Evolutionary conservation across 2,329 filamentous ascomycete species (phyloP).

Genomic region (Periconia digitata): DNA sequence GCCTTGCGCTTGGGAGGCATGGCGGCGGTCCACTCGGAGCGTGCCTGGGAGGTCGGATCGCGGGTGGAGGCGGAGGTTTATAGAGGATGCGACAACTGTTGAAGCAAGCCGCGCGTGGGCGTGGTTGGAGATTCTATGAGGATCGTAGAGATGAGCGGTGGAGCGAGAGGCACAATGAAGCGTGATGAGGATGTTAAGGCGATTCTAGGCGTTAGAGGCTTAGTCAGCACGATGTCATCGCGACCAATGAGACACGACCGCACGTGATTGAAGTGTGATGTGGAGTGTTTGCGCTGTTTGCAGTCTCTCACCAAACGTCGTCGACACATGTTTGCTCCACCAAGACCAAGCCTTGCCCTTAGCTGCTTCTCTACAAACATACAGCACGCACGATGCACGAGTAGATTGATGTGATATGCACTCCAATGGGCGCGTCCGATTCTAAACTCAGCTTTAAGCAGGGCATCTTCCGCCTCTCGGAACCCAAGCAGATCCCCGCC

Average conservation of each 20-base stretch:
- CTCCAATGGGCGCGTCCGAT: conserved; percentile 90
- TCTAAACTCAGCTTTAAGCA: conserved; percentile 99
- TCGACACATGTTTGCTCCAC: not conserved
- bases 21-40: conserved; percentile 3
- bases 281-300: conserved; percentile 20
- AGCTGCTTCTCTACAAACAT: not conserved
- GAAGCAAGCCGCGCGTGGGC: too few species aligned
- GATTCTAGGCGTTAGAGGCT: too few species aligned
- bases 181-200: conserved; percentile 1
- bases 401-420: conserved; percentile 31
- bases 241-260: not conserved
- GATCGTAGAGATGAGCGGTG: not conserved
- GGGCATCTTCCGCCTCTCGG: conserved; percentile 95
- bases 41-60: too few species aligned
- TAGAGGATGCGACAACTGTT: too few species aligned
- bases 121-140: too few species aligned
- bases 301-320: conserved; percentile 3
- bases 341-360: not conserved
- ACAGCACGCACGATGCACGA: conserved; percentile 6
- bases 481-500: conserved; percentile 81
- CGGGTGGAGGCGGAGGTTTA: too few species aligned
- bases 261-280: conserved; percentile 16
- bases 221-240: not conserved
- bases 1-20: conserved; percentile 53
- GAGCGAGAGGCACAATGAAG: not conserved